Evolutionary conservation across 139 green algal genomes (phyloP), one percentile per base, ranked within the genome.

Genomic region (Edaphochlamys debaryana): DNA sequence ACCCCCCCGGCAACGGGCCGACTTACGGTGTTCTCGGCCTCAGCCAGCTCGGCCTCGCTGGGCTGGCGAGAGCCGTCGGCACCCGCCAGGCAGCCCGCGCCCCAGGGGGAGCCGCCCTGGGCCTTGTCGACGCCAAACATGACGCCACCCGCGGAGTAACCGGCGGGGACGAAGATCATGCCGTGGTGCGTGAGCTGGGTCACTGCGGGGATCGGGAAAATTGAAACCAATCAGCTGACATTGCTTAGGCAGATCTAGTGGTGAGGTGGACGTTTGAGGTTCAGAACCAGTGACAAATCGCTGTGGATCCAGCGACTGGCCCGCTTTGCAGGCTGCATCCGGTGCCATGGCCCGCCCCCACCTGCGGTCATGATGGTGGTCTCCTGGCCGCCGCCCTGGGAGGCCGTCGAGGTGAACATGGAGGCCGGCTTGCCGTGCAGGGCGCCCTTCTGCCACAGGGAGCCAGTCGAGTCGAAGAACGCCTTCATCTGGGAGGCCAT

Each of bases 101-200:
- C 94, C 82, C 89, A 97, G 9, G 93, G 29, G 42, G 81, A 90
- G 63, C 95, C 95, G 40, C 94, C 95, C 41, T 91, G 92, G 30
- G 93, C 82, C 50, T 89, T 87, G 22, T 77, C 74, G n/a, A 88
- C 63, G 50, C 76, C 85, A 40, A 92, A 92, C 80, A 89, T 86
- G 58, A 67, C 42, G 23, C 23, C 40, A 15, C 80, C 85, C 25
- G 88, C 84, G 60, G 38, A 85, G 76, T 94, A 96, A 58, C 94
- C 95, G 6, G 89, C 36, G 0, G 95, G 94, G 54, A 98, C 94
- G 68, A 87, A 98, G 71, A 98, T 92, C 93, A 98, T 98, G 79
- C 95, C 95, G 67, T 98, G 94, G 81, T 96, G 93, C 2, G 86
- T 86, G n/a, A 96, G 84, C 82, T 96, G 90, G 23, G 88, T 92